These are phyloP conservation scores for Ceratobasidium sp. DNA, from an alignment of 1,284 basidiomycete genomes.

Conservation along the genomic window DNA sequence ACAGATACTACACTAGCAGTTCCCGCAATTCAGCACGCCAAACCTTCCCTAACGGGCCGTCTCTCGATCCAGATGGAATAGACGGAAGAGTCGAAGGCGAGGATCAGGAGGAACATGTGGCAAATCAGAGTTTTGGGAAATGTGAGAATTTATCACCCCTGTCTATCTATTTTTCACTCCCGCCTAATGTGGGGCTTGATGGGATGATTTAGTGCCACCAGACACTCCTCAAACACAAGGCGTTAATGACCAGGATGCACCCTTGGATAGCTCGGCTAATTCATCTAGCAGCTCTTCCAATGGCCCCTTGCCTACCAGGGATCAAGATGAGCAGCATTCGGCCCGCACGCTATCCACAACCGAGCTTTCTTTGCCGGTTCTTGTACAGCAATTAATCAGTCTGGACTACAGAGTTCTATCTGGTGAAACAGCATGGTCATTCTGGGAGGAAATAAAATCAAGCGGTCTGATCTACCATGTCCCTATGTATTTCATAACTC, in stretches of 20 bases:
- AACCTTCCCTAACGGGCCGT: not conserved
- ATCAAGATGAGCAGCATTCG: not conserved
- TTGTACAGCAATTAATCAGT: constrained; percentile 12
- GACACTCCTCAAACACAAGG: not conserved
- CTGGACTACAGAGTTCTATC: constrained; percentile 16
- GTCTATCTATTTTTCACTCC: not conserved
- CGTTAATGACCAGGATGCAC: not conserved
- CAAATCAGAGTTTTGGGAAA: not conserved
- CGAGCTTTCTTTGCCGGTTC: not conserved
- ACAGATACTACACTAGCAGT: not conserved
- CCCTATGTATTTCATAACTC: constrained; percentile 29
- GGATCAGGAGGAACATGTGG: not conserved
- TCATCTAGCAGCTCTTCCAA: not conserved
- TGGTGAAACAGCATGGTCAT: constrained; percentile 15
- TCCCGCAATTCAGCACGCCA: not conserved
- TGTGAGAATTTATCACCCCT: not conserved
- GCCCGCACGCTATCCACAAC: not conserved
- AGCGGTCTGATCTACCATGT: constrained; percentile 9
- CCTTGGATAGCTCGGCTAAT: not conserved
- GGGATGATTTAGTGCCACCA: not conserved
- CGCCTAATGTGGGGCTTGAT: not conserved
- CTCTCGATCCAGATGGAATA: not conserved
- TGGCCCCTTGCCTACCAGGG: not conserved
- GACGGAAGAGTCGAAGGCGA: not conserved
- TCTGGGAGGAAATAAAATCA: constrained; percentile 34